Evolutionary conservation across 2,329 filamentous ascomycete species (phyloP).

Genomic region (Neoarthrinium moseri): DNA sequence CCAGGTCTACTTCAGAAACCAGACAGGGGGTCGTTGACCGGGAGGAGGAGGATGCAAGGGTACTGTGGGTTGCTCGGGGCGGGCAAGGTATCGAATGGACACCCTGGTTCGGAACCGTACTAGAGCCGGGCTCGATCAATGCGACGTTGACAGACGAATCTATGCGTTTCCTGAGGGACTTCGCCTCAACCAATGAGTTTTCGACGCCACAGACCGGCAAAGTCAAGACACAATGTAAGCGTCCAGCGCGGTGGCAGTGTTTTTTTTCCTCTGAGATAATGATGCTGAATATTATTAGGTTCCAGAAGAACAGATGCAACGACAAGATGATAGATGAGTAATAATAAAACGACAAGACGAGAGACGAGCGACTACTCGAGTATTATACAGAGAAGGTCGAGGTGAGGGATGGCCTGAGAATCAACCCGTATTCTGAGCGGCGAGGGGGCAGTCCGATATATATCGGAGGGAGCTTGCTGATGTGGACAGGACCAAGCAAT

Average conservation of each 20-base stretch:
- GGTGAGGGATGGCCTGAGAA: constrained; percentile 1
- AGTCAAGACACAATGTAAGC: constrained; percentile 14
- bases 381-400: constrained; percentile 11
- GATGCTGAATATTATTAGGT: constrained; percentile 5
- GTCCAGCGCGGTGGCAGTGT: constrained; percentile 16
- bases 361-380: constrained; percentile 6
- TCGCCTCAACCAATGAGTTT: constrained; percentile 19
- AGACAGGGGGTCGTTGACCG: constrained; percentile 21
- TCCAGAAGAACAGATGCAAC: constrained; percentile 1
- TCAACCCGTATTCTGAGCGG: constrained; percentile 3
- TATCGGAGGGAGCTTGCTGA: constrained; percentile 4
- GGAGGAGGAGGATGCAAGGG: constrained; percentile 20
- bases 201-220: constrained; percentile 6
- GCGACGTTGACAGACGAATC: constrained; percentile 28
- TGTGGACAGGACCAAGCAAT: constrained; percentile 7
- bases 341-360: constrained; percentile 3
- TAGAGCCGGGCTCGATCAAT: constrained; percentile 35
- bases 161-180: constrained; percentile 26
- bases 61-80: constrained; percentile 25
- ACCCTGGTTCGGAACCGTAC: constrained; percentile 31
- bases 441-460: constrained; percentile 13
- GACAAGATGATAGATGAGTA: not conserved
- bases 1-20: constrained; percentile 13
- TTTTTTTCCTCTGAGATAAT: not conserved
- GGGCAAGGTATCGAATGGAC: constrained; percentile 23